phyloP scores from a whole-genome alignment of 225 moss, liverwort and hornwort genomes.

The Anthoceros angustus region DNA sequence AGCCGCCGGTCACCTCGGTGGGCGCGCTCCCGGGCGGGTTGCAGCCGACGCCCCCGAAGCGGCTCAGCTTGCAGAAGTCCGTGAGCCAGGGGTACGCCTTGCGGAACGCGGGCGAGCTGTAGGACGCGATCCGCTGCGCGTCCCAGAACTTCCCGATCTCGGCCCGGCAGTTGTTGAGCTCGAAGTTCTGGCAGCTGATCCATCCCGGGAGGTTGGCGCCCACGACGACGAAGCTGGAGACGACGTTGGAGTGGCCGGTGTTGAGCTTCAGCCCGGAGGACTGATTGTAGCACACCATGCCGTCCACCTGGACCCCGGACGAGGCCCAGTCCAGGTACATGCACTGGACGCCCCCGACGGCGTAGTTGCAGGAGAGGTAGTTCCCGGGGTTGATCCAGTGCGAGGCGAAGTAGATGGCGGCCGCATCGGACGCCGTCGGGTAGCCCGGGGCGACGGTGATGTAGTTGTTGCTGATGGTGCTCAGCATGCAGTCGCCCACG shows the following conservation, averaged over 20 bases:
- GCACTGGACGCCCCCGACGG: neutral
- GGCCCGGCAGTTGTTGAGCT: neutral
- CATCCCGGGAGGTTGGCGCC: neutral
- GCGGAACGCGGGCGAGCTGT: neutral
- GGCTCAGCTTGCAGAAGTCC: neutral
- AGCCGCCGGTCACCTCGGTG: neutral
- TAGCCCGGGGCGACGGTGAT: neutral
- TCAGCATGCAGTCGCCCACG: slow-evolving; percentile 2
- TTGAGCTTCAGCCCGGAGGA: neutral
- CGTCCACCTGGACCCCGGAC: neutral
- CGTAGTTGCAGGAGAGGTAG: neutral
- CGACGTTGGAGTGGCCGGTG: neutral
- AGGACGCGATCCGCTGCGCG: neutral
- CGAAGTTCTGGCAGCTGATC: slow-evolving; percentile 4
- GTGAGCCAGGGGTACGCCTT: neutral
- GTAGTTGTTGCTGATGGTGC: neutral
- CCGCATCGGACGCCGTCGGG: neutral
- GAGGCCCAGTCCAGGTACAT: slow-evolving; percentile 6
- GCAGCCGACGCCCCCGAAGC: neutral
- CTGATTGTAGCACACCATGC: neutral
- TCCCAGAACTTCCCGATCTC: neutral
- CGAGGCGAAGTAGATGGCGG: slow-evolving; percentile 4
- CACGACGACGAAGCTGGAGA: neutral
- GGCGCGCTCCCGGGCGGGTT: neutral
- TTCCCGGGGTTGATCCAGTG: slow-evolving; percentile 5